Evolutionary conservation across 345 rosid genomes (phyloP).

Genomic region (Salix koriyanagi): DNA sequence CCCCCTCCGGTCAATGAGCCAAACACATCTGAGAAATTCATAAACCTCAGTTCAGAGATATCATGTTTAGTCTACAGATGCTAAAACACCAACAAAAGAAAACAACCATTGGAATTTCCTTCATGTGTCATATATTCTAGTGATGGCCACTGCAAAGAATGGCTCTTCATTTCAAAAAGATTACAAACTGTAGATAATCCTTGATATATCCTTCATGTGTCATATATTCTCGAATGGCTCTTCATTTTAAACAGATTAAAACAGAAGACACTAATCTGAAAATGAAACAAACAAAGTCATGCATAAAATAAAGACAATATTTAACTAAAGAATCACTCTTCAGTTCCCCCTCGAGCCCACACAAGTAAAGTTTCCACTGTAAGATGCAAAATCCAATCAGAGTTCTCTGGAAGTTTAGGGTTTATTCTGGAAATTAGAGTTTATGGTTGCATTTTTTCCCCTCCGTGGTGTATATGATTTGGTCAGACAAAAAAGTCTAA

Average conservation of each 20-base stretch:
- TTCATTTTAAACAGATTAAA: too few species aligned
- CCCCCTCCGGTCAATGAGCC: background rate
- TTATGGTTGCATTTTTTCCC: background rate
- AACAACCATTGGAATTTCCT: background rate
- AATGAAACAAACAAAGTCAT: background rate
- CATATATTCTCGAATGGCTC: too few species aligned
- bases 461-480: background rate
- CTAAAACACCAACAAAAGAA: background rate
- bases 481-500: background rate
- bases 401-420: background rate
- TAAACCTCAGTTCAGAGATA: background rate
- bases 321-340: constrained; percentile 70
- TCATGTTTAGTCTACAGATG: background rate
- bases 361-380: constrained; percentile 96
- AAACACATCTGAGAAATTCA: background rate
- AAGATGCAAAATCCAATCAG: constrained; percentile 8
- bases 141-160: background rate
- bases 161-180: background rate
- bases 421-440: background rate
- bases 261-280: background rate
- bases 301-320: constrained; percentile 57
- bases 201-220: too few species aligned
- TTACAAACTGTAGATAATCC: too few species aligned
- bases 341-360: constrained; percentile 91
- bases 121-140: background rate